phyloP scores from a whole-genome alignment of 139 green algal genomes.

The Chlorella vulgaris region DNA sequence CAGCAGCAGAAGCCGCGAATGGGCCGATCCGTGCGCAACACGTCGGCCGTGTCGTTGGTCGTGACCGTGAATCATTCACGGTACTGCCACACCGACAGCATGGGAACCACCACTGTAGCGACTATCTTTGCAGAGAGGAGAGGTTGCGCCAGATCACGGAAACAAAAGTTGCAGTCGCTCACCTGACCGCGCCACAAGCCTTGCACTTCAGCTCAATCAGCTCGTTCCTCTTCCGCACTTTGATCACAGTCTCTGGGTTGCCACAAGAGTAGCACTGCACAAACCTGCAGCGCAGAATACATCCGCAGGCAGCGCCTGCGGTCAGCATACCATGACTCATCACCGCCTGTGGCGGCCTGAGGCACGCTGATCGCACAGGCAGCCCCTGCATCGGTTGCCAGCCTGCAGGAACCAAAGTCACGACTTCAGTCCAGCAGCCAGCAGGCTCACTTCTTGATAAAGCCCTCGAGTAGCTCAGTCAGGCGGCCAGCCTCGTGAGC shows the following conservation, averaged over 20 bases:
- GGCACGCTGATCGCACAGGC: too few relatives aligned
- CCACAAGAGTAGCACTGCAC: slow-evolving; percentile 98
- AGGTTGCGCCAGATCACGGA: too few relatives aligned
- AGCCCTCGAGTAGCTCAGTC: slow-evolving; percentile 89
- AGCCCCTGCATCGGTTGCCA: neutral
- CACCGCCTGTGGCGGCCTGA: too few relatives aligned
- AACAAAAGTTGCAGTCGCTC: too few relatives aligned
- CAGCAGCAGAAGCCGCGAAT: too few relatives aligned
- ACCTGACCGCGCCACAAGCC: slow-evolving; percentile 41
- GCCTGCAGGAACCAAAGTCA: neutral
- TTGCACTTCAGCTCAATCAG: slow-evolving; percentile 97
- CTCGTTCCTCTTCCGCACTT: slow-evolving; percentile 81
- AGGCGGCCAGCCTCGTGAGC: slow-evolving; percentile 81
- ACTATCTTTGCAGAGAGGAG: too few relatives aligned
- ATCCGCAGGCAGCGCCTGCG: neutral
- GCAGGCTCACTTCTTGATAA: slow-evolving; percentile 91
- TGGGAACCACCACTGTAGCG: too few relatives aligned
- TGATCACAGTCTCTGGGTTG: slow-evolving; percentile 97
- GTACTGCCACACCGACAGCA: too few relatives aligned
- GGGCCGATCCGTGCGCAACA: too few relatives aligned
- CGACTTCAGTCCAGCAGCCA: neutral
- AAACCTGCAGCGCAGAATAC: slow-evolving; percentile 55
- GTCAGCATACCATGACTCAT: too few relatives aligned
- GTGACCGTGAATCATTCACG: too few relatives aligned
- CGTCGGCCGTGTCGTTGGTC: too few relatives aligned